Evolutionary conservation across 2,329 filamentous ascomycete species (phyloP).

Genomic region (Exophiala sp.): DNA sequence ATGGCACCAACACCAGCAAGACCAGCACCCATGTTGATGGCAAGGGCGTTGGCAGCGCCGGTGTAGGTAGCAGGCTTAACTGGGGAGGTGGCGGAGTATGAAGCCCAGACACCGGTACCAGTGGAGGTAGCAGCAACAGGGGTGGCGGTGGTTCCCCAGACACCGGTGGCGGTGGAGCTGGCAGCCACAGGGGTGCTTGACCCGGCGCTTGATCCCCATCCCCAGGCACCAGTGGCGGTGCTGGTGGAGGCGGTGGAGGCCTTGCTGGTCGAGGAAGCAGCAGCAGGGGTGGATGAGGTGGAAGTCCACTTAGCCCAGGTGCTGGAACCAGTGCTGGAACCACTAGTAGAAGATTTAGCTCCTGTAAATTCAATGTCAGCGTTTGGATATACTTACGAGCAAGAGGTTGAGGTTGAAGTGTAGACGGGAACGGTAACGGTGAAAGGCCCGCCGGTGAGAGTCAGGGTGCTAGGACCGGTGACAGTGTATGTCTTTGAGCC

Average conservation of each 20-base stretch:
- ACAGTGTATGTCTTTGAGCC: slow-evolving; percentile 29
- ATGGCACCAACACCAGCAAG: slow-evolving; percentile 30
- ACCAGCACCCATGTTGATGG: slow-evolving; percentile 27
- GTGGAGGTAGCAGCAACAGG: slow-evolving; percentile 1
- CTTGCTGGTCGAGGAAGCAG: background rate
- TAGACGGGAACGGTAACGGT: slow-evolving; percentile 29
- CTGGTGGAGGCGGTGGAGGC: background rate
- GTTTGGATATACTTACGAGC: slow-evolving; percentile 14
- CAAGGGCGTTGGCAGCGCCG: slow-evolving; percentile 28
- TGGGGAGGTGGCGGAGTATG: slow-evolving; percentile 9
- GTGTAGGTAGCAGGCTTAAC: slow-evolving; percentile 22
- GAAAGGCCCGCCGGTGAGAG: slow-evolving; percentile 31
- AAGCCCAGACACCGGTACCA: slow-evolving; percentile 6
- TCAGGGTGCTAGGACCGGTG: slow-evolving; percentile 28
- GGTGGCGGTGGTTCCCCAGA: slow-evolving; percentile 1
- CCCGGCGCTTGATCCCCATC: background rate
- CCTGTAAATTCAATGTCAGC: slow-evolving; percentile 4
- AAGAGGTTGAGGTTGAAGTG: slow-evolving; percentile 26
- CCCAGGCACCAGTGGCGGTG: slow-evolving; percentile 1
- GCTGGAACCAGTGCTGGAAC: slow-evolving; percentile 5
- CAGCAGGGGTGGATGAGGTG: slow-evolving; percentile 6
- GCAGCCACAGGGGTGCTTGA: background rate
- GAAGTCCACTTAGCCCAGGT: slow-evolving; percentile 10
- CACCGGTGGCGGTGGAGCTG: background rate
- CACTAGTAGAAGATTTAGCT: slow-evolving; percentile 2